Evolutionary conservation across 176 grass and related monocot genomes (phyloP), one percentile per base, ranked within the genome.

Genomic region (Typha latifolia): DNA sequence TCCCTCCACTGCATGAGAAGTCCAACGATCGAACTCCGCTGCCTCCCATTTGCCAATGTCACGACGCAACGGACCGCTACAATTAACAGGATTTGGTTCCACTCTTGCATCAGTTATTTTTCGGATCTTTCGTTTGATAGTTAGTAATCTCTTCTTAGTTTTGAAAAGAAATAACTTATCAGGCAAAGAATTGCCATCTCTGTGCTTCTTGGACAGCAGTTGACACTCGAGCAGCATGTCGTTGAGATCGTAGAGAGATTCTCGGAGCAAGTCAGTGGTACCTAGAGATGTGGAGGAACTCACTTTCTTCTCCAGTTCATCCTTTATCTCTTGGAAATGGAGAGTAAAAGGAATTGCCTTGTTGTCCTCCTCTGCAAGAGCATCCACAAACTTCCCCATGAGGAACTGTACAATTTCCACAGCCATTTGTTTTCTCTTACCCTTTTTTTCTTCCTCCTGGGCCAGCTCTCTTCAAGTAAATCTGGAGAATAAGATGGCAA

Each of bases 201-300:
- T 6, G 9, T n/a, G 32, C 12, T 43, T 80, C 14, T 24, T 26
- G 62, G 52, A 51, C 34, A 71, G 71, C 71, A 22, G 15, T 47
- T 72, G 77, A 62, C 82, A 84, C 66, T 71, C 66, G 62, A 73
- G 57, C 53, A 80, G 72, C 27, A 84, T n/a, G 67, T 80, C 78
- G 53, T 84, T 76, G 62, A 84, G 82, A 15, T 80, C 77, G 55
- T 84, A 76, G 37, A 84, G 77, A 63, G 67, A 80, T 67, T 80
- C 72, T 32, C 67, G 47, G 72, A 84, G 82, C 71, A 80, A 62
- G 12, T 84, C 77, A 31, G 72, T 34, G 48, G 79, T 84, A 31
- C 24, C 24, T 26, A 26, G 24, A 26, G 24, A 26, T 26, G 12
- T 49, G 19, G 76, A 27, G 69, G 70, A 84, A 37, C 69, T 49